A percentile compares a stretch with the other conserved stretches of the same genome.
phyloP scores from a whole-genome alignment of 495 filamentous ascomycete species.

The Penicillium atrosanguineum region DNA sequence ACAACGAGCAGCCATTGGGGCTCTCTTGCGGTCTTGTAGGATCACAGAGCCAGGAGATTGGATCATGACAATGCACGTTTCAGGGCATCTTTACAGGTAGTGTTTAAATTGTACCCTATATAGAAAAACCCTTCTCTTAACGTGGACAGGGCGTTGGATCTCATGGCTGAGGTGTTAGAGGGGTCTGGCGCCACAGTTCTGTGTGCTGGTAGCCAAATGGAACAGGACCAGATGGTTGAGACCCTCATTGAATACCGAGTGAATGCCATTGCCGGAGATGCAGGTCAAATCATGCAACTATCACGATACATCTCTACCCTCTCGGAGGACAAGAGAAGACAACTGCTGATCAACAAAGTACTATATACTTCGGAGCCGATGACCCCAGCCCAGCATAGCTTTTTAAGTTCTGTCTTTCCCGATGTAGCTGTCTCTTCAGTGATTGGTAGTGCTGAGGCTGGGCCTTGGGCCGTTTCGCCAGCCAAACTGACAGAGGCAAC shows the following conservation, averaged over 20 bases:
- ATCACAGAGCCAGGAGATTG: conserved; percentile 24
- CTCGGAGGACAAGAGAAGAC: not conserved
- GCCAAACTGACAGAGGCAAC: conserved; percentile 16
- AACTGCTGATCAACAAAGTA: conserved; percentile 18
- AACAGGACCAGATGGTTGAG: conserved; percentile 10
- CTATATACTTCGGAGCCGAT: conserved; percentile 30
- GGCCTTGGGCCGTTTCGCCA: conserved; percentile 21
- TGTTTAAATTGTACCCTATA: not conserved
- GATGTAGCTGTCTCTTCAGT: conserved; percentile 24
- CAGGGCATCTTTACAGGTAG: conserved; percentile 6
- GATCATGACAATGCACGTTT: conserved; percentile 26
- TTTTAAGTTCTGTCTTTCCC: conserved; percentile 6
- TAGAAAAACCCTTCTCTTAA: too few relatives aligned
- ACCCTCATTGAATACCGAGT: conserved; percentile 19
- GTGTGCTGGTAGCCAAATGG: conserved; percentile 24
- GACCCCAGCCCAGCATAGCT: conserved; percentile 13
- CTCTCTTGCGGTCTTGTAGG: conserved; percentile 15
- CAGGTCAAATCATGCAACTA: conserved; percentile 24
- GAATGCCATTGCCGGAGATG: conserved; percentile 28
- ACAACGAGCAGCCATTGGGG: conserved; percentile 21
- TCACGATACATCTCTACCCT: conserved; percentile 23
- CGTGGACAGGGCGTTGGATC: conserved; percentile 14
- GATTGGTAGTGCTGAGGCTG: conserved; percentile 29
- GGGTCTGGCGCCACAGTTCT: conserved; percentile 23
- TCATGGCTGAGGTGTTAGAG: conserved; percentile 19